Conservation (phyloP, 176 grass and related monocot genomes). For the Musa acuminata region DNA sequence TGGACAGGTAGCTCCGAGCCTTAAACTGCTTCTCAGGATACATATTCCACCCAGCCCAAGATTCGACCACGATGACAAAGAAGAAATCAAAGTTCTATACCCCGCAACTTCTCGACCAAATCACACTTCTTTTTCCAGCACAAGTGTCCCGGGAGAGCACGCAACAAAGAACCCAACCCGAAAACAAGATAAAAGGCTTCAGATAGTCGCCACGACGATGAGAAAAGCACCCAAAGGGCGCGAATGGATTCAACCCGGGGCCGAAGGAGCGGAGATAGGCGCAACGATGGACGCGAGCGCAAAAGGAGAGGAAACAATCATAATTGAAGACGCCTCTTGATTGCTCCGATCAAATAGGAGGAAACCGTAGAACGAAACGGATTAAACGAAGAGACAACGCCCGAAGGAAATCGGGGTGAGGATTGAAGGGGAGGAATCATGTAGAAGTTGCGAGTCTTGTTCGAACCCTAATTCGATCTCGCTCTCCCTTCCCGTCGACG, state of each 20-base stretch:
- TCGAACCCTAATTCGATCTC: no score
- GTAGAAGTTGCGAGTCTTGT: no score
- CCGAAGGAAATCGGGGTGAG: no score
- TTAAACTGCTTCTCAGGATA: conserved; percentile 24
- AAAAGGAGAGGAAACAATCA: conserved; percentile 41
- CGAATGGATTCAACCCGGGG: conserved; percentile 89
- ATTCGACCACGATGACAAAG: not conserved
- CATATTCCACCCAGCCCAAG: conserved; percentile 19
- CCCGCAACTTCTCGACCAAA: not conserved
- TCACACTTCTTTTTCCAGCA: no score
- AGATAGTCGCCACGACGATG: conserved; percentile 14
- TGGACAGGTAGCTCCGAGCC: conserved; percentile 14
- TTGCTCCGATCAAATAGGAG: not conserved
- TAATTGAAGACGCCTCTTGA: conserved; percentile 15
- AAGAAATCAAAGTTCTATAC: not conserved
- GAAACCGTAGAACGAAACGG: not conserved
- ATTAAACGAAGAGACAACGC: no score
- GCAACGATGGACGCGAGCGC: not conserved
- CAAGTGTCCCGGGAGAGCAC: not conserved
- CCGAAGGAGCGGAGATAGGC: conserved; percentile 37
- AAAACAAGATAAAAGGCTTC: conserved; percentile 20
- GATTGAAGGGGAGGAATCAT: no score
- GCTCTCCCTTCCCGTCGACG: no score
- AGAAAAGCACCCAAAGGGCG: conserved; percentile 33
- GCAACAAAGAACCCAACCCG: not conserved